Percentiles rank a stretch among this genome's conserved stretches.
phyloP scores from a whole-genome alignment of 129 eudicot genomes.

The Flaveria ramosissima region DNA sequence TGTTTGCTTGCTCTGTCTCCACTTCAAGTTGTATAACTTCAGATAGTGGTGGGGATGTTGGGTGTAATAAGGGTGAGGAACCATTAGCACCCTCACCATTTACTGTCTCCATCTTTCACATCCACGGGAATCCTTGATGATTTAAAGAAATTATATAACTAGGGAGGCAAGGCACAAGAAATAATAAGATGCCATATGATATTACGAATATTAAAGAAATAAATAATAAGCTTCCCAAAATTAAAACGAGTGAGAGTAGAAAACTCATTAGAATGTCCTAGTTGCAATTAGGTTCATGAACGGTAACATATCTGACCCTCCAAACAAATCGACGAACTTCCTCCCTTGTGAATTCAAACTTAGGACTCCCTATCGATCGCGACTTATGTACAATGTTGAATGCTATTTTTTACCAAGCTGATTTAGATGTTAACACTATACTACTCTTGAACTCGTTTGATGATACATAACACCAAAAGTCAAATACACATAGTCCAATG shows the following conservation, averaged over 20 bases:
- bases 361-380: too few species aligned
- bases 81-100: constrained; percentile 32
- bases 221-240: constrained; percentile 11
- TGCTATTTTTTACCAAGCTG: background rate
- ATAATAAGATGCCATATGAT: background rate
- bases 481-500: background rate
- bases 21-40: constrained; percentile 39
- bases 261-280: constrained; percentile 21
- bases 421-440: background rate
- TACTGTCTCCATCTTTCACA: constrained; percentile 46
- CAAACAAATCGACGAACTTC: too few species aligned
- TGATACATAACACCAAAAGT: too few species aligned
- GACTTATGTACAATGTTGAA: background rate
- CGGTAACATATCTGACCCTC: background rate
- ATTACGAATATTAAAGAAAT: background rate
- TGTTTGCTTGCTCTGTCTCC: constrained; percentile 42
- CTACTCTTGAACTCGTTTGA: background rate
- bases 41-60: constrained; percentile 37
- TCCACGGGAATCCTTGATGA: constrained; percentile 22
- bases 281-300: constrained; percentile 7
- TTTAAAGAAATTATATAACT: constrained; percentile 9
- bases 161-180: too few species aligned
- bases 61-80: constrained; percentile 37
- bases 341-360: too few species aligned
- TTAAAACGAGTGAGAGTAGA: constrained; percentile 1